These are phyloP conservation scores for Coemansia guatemalensis DNA, from an alignment of 192 early-diverging fungal genomes.

Conservation along the genomic window DNA sequence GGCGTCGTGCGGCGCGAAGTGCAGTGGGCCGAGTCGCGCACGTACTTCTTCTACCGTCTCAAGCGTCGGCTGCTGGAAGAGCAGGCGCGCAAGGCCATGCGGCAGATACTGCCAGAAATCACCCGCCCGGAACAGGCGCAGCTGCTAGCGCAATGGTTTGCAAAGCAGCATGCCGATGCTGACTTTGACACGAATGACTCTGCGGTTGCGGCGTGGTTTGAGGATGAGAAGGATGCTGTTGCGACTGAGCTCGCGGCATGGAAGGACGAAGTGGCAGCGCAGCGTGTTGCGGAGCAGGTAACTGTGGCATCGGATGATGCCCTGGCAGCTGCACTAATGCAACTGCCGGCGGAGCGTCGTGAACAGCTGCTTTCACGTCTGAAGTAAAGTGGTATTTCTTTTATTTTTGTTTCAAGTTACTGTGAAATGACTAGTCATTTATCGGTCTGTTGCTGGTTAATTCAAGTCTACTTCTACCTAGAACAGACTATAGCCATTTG, in stretches of 20 bases:
- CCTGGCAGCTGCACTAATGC: constrained; percentile 34
- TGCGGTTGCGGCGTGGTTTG: constrained; percentile 63
- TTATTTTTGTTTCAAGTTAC: not conserved
- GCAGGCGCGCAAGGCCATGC: constrained; percentile 64
- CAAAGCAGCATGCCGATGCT: constrained; percentile 15
- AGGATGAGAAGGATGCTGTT: constrained; percentile 18
- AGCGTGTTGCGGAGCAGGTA: constrained; percentile 10
- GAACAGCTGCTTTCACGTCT: constrained; percentile 41
- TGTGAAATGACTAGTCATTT: too few species aligned
- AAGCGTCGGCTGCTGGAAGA: constrained; percentile 80
- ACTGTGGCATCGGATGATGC: constrained; percentile 31
- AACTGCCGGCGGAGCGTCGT: constrained; percentile 37
- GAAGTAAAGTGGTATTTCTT: constrained; percentile 10
- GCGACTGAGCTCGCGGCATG: constrained; percentile 7
- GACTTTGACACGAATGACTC: constrained; percentile 61
- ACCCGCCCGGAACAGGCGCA: constrained; percentile 56
- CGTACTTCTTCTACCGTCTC: constrained; percentile 93
- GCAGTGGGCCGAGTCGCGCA: constrained; percentile 75
- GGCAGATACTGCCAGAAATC: constrained; percentile 19
- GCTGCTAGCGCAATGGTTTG: constrained; percentile 66
- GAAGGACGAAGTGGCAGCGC: constrained; percentile 10
- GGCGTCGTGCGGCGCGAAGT: constrained; percentile 77
- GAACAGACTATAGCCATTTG: too few species aligned
- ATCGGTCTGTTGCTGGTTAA: too few species aligned
- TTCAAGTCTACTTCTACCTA: too few species aligned